These are phyloP conservation scores for Cercospora nicotianae DNA, from an alignment of 2,329 filamentous ascomycete species.

Conservation along the genomic window DNA sequence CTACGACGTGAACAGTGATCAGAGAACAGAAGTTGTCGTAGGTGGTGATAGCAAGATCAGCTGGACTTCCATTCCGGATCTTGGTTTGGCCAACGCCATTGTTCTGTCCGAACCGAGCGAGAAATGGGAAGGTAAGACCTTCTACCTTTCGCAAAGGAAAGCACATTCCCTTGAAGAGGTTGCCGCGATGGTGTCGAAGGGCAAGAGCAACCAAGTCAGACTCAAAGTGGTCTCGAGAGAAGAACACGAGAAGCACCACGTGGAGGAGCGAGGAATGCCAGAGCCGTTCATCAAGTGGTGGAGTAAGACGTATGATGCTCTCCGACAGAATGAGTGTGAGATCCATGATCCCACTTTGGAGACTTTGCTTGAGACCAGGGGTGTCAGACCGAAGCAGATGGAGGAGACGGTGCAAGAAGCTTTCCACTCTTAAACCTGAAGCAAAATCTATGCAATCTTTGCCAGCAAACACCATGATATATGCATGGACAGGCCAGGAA, in stretches of 20 bases:
- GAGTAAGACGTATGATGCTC: slow-evolving; percentile 48
- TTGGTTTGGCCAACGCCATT: slow-evolving; percentile 46
- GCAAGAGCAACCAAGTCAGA: slow-evolving; percentile 30
- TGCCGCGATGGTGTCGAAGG: slow-evolving; percentile 33
- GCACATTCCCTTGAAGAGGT: slow-evolving; percentile 34
- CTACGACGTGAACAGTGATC: slow-evolving; percentile 41
- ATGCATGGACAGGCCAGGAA: too few relatives aligned
- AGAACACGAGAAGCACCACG: slow-evolving; percentile 46
- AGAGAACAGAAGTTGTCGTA: slow-evolving; percentile 39
- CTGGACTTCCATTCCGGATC: slow-evolving; percentile 48
- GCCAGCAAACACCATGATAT: too few relatives aligned
- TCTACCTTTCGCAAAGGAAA: slow-evolving; percentile 41
- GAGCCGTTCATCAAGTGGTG: slow-evolving; percentile 48
- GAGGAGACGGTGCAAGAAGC: slow-evolving; percentile 43
- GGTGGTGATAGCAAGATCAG: slow-evolving; percentile 46
- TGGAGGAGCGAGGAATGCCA: slow-evolving; percentile 40
- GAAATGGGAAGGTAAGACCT: slow-evolving; percentile 40
- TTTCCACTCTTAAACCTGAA: neutral
- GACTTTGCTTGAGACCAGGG: slow-evolving; percentile 39
- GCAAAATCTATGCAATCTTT: too few relatives aligned
- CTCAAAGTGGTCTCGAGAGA: slow-evolving; percentile 42
- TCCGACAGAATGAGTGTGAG: slow-evolving; percentile 45
- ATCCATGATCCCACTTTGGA: slow-evolving; percentile 47
- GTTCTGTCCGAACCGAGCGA: slow-evolving; percentile 39
- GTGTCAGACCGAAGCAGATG: slow-evolving; percentile 40